Percentiles rank a stretch among this genome's conserved stretches.
Evolutionary conservation across 2,329 filamentous ascomycete species (phyloP).

Genomic region (Xylariaceae sp.): DNA sequence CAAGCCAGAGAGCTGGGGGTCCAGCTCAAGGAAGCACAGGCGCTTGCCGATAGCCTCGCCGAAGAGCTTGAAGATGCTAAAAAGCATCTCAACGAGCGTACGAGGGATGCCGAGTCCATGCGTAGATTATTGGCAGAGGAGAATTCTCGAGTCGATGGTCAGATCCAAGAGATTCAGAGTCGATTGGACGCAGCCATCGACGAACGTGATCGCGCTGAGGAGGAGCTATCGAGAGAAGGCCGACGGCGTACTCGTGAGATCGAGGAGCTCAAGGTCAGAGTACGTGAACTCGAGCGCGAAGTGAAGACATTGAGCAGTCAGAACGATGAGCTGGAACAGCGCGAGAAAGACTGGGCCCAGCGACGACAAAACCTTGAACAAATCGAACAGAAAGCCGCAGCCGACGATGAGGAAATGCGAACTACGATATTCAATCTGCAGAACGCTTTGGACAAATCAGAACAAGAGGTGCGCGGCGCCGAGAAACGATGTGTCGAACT

Average conservation of each 20-base stretch:
- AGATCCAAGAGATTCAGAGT: conserved; percentile 83
- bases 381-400: conserved; percentile 61
- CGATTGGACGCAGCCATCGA: conserved; percentile 88
- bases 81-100: conserved; percentile 79
- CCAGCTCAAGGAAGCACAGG: conserved; percentile 85
- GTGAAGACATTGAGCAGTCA: conserved; percentile 68
- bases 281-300: conserved; percentile 77
- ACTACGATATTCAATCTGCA: conserved; percentile 73
- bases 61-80: conserved; percentile 90
- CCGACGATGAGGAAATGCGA: conserved; percentile 73
- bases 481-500: conserved; percentile 79
- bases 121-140: conserved; percentile 81
- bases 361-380: conserved; percentile 73
- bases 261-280: conserved; percentile 76
- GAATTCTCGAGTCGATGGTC: conserved; percentile 74
- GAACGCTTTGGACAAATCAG: conserved; percentile 79
- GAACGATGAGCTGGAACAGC: conserved; percentile 70
- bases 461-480: conserved; percentile 75
- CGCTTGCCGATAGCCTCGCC: conserved; percentile 79
- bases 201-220: conserved; percentile 87
- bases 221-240: conserved; percentile 76
- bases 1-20: conserved; percentile 83
- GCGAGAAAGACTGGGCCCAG: conserved; percentile 69
- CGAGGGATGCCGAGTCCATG: conserved; percentile 93
- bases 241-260: conserved; percentile 75